phyloP scores from a whole-genome alignment of 2,329 filamentous ascomycete species.

The Epichloe sp. region DNA sequence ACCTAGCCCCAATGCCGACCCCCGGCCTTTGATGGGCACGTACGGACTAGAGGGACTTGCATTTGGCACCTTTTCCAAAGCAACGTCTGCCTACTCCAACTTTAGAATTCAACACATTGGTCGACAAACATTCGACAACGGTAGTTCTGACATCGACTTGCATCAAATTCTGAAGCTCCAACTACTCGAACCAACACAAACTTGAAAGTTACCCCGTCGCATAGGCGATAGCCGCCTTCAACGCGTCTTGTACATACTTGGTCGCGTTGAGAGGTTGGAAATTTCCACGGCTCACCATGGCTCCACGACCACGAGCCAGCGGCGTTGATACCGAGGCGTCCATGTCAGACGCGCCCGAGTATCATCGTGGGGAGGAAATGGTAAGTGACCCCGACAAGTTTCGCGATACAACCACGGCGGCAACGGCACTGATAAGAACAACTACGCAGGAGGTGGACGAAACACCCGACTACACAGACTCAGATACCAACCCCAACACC shows the following conservation, averaged over 20 bases:
- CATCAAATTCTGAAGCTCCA: background rate
- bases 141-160: background rate
- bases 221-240: conserved; percentile 6
- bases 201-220: background rate
- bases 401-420: background rate
- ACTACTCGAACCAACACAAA: background rate
- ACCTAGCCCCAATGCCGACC: conserved; percentile 18
- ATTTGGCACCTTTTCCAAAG: conserved; percentile 15
- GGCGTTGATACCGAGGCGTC: conserved; percentile 48
- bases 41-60: conserved; percentile 18
- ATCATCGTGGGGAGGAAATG: conserved; percentile 34
- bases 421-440: background rate
- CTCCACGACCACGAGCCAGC: conserved; percentile 39
- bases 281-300: conserved; percentile 29
- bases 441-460: conserved; percentile 44
- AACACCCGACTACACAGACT: conserved; percentile 53
- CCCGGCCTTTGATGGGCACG: conserved; percentile 17
- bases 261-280: conserved; percentile 40
- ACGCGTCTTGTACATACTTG: conserved; percentile 32
- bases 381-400: conserved; percentile 21
- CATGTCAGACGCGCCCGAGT: conserved; percentile 46
- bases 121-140: conserved; percentile 7
- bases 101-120: conserved; percentile 2
- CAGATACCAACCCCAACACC: conserved; percentile 54
- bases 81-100: conserved; percentile 7